Evolutionary conservation across 148 eudicot genomes (phyloP).

Genomic region (Vaccinium macrocarpon): DNA sequence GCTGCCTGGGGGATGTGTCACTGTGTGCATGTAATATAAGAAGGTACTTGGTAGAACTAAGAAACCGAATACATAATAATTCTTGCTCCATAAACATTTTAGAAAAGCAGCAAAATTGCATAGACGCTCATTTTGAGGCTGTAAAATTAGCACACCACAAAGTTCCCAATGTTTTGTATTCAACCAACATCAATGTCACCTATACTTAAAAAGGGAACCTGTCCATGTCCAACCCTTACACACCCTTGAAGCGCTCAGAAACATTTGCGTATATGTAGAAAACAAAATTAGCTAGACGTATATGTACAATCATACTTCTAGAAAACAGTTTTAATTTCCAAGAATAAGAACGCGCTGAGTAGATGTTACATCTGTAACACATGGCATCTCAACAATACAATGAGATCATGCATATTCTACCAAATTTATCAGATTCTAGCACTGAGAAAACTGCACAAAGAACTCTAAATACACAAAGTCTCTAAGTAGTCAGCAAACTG

Average conservation of each 20-base stretch:
- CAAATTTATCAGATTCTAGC: neutral
- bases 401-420: neutral
- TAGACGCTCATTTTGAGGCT: neutral
- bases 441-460: neutral
- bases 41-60: neutral
- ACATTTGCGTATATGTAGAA: too few relatives aligned
- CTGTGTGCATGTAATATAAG: neutral
- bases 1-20: too few relatives aligned
- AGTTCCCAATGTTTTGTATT: neutral
- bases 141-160: neutral
- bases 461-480: neutral
- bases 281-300: neutral
- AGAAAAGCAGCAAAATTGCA: neutral
- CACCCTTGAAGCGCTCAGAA: neutral
- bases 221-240: too few relatives aligned
- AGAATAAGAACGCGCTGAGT: neutral
- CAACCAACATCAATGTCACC: neutral
- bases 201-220: neutral
- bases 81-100: neutral
- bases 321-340: neutral
- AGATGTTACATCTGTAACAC: neutral
- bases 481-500: neutral
- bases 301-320: neutral
- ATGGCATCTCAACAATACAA: neutral
- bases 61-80: neutral